Conservation (phyloP, 805 yeast genomes). For the Kazachstania psychrophila region DNA sequence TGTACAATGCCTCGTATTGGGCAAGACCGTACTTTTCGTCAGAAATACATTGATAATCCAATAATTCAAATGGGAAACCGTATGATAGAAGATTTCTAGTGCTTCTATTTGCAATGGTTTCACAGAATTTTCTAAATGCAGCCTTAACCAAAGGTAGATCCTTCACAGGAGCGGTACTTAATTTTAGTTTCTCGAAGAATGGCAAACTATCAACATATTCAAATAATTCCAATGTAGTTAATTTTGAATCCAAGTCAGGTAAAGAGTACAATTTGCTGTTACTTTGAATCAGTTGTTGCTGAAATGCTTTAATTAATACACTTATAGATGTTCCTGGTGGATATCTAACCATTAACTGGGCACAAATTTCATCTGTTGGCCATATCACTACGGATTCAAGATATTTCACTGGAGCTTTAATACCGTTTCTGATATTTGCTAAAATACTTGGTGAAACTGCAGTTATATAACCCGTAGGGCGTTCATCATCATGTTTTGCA, state of each 20-base stretch:
- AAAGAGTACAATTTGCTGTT: conserved; percentile 19
- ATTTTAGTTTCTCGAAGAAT: conserved; percentile 46
- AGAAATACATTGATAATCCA: conserved; percentile 20
- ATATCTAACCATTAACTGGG: conserved; percentile 52
- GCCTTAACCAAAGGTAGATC: conserved; percentile 31
- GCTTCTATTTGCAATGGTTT: conserved; percentile 45
- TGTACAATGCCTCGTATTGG: conserved; percentile 54
- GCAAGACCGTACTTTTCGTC: conserved; percentile 21
- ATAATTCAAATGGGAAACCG: conserved; percentile 24
- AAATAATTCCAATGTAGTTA: conserved; percentile 37
- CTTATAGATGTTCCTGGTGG: conserved; percentile 41
- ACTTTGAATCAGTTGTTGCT: conserved; percentile 17
- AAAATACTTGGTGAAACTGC: conserved; percentile 41
- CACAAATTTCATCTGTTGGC: conserved; percentile 72
- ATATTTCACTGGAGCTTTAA: conserved; percentile 43
- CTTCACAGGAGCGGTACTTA: conserved; percentile 57
- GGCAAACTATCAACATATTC: conserved; percentile 36
- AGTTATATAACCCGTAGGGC: conserved; percentile 42
- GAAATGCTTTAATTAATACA: conserved; percentile 41
- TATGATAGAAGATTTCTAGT: conserved; percentile 52
- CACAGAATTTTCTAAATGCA: conserved; percentile 40
- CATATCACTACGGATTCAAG: conserved; percentile 59
- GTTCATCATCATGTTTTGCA: conserved; percentile 9
- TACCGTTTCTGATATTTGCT: conserved; percentile 35
- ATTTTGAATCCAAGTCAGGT: conserved; percentile 26